Base-by-base conservation (phyloP, 768 basidiomycete species). In the Boletales sp. region DNA sequence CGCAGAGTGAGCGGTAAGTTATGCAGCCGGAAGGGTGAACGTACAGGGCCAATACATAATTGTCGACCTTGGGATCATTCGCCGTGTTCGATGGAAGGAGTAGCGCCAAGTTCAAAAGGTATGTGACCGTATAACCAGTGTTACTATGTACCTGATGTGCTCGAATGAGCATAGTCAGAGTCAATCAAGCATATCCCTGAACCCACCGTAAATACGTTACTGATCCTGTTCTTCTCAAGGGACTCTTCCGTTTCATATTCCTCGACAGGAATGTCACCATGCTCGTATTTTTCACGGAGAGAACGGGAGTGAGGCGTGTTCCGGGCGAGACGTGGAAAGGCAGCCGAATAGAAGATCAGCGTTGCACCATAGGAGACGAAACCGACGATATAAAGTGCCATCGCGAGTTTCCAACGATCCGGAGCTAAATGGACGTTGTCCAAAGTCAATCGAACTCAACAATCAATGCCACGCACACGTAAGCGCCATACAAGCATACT, bases 321-420 rank as follows among this genome's bases (percentile, higher is more conserved):
- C 3, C 87, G 78, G 0, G 90, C 90, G 2, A 93, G 77, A 8
- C 87, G 82, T 2, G 90, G 90, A 62, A 92, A 91, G 13, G 80
- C 57, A 0, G 88, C 89, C 0, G 84, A 80, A 56, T 84, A 92
- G 66, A 92, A 92, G 0, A 90, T 86, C 10, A 90, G 76, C 0
- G 88, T 88, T 3, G 87, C 87, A 1, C 87, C 87, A 53, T 89
- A 91, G 1, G 82, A 75, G 42, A 90, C 80, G 69, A 86, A 91
- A 8, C 87, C 83, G 28, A 88, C 69, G 76, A 92, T 87, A 64
- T 84, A 91, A 3, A 92, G 65, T 0, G 71, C 84, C 87, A 91
- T 91, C 0, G 84, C 86, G 4, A 77, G 69, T n/a, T 72, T 75
- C 90, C 90, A 93, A 14, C 82, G 76, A 21, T 75, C 74, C 2